Percentiles rank a stretch among this genome's conserved stretches.
Conservation (phyloP, 1,284 basidiomycete genomes). For the Boletellus sp. region DNA sequence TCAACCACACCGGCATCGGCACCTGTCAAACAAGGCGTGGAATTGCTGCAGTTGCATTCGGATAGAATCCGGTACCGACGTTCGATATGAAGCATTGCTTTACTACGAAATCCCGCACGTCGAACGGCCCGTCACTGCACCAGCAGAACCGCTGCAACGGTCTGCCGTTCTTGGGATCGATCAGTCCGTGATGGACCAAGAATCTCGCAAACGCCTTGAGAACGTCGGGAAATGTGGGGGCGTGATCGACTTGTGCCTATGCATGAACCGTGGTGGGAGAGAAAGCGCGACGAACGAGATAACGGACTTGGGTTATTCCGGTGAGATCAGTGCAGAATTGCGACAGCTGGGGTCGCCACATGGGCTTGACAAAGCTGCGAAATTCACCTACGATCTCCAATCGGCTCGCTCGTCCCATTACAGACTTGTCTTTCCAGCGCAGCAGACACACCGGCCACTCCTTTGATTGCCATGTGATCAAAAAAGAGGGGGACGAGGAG, state of each 20-base stretch:
- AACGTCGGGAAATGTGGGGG: constrained; percentile 75
- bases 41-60: constrained; percentile 21
- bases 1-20: constrained; percentile 64
- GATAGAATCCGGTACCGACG: constrained; percentile 41
- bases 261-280: constrained; percentile 5
- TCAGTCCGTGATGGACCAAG: constrained; percentile 61
- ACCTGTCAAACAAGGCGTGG: constrained; percentile 43
- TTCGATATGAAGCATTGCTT: constrained; percentile 86
- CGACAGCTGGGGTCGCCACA: constrained; percentile 79
- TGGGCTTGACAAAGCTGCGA: constrained; percentile 84
- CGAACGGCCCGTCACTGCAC: constrained; percentile 80
- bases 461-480: constrained; percentile 37
- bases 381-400: constrained; percentile 78
- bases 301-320: constrained; percentile 83
- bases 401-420: constrained; percentile 48
- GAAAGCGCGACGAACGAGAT: constrained; percentile 7
- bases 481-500: constrained; percentile 18
- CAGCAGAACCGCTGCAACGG: constrained; percentile 63
- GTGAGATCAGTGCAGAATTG: constrained; percentile 86
- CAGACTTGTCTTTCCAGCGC: constrained; percentile 69
- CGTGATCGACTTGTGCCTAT: constrained; percentile 75
- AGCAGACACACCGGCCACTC: constrained; percentile 89
- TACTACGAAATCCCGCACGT: constrained; percentile 80
- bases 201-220: constrained; percentile 66
- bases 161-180: constrained; percentile 54